Evolutionary conservation across 495 filamentous ascomycete genomes (phyloP).

Genomic region (Pseudoneurospora amorphoporcata): DNA sequence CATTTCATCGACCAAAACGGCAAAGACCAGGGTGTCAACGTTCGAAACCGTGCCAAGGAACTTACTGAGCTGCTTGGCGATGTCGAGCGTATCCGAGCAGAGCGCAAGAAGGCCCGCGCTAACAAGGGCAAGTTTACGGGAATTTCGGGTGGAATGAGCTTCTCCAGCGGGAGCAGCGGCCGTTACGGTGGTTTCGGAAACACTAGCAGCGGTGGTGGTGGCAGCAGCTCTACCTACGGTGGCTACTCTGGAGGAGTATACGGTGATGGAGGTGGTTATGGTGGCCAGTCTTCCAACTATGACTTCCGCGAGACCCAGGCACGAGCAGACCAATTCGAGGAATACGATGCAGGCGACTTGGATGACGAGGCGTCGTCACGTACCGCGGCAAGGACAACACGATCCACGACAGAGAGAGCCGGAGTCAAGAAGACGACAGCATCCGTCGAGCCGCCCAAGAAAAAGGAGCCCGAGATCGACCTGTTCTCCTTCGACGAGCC

Average conservation of each 20-base stretch:
- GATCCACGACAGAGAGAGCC: constrained; percentile 24
- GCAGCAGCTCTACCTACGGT: constrained; percentile 54
- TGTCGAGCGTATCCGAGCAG: constrained; percentile 82
- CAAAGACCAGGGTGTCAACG: constrained; percentile 97
- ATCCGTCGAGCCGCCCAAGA: constrained; percentile 47
- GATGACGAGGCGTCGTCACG: constrained; percentile 50
- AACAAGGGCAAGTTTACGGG: constrained; percentile 93
- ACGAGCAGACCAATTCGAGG: constrained; percentile 71
- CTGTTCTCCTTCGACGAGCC: constrained; percentile 82
- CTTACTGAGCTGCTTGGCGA: constrained; percentile 86
- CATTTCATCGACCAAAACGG: constrained; percentile 94
- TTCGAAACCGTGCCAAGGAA: constrained; percentile 92
- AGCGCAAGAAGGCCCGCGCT: constrained; percentile 85
- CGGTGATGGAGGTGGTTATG: constrained; percentile 87
- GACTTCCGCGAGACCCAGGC: constrained; percentile 53
- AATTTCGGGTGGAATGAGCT: constrained; percentile 66
- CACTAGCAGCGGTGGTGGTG: constrained; percentile 49
- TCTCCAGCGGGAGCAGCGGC: constrained; percentile 41
- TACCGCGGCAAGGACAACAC: constrained; percentile 32
- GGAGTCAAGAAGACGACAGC: constrained; percentile 40
- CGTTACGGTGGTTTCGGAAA: constrained; percentile 88
- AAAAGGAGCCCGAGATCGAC: constrained; percentile 78
- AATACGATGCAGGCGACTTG: constrained; percentile 74
- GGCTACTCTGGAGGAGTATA: constrained; percentile 84
- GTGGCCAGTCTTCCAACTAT: constrained; percentile 40